A percentile compares a stretch with the other conserved stretches of the same genome.
Evolutionary conservation across 2,329 filamentous ascomycete species (phyloP).

Genomic region (Neofusicoccum sp.): DNA sequence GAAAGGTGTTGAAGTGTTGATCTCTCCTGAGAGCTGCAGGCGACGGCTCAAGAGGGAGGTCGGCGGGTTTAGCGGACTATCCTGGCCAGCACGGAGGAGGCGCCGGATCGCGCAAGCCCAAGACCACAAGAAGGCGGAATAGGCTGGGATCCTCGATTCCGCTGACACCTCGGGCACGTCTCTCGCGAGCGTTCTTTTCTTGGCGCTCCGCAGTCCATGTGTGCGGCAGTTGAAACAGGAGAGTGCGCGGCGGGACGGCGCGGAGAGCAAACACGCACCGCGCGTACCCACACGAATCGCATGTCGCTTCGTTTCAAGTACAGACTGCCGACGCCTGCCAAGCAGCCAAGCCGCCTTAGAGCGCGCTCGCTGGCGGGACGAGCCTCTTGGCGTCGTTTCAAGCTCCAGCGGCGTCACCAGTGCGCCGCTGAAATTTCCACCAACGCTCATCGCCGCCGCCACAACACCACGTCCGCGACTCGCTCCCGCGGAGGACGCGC

Average conservation of each 20-base stretch:
- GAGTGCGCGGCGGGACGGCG: constrained; percentile 8
- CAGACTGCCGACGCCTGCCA: background rate
- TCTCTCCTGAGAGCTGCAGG: background rate
- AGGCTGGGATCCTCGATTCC: background rate
- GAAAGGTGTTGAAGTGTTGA: background rate
- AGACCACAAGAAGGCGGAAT: background rate
- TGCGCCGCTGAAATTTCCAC: constrained; percentile 6
- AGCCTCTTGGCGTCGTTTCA: constrained; percentile 1
- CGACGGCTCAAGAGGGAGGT: background rate
- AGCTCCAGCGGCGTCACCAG: background rate
- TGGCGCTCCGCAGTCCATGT: background rate
- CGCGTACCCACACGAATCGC: background rate
- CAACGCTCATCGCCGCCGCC: background rate
- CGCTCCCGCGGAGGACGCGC: constrained; percentile 2
- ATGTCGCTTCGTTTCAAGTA: constrained; percentile 3
- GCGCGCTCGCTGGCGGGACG: background rate
- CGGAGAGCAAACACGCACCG: background rate
- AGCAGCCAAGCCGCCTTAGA: background rate
- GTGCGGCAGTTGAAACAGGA: constrained; percentile 8
- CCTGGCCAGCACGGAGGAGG: background rate
- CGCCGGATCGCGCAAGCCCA: constrained; percentile 1
- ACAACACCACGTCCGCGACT: background rate
- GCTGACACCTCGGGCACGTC: background rate
- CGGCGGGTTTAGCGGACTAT: background rate
- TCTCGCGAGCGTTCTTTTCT: background rate